phyloP scores from a whole-genome alignment of 1,139 yeast species.

The Groenewaldozyma sp. region DNA sequence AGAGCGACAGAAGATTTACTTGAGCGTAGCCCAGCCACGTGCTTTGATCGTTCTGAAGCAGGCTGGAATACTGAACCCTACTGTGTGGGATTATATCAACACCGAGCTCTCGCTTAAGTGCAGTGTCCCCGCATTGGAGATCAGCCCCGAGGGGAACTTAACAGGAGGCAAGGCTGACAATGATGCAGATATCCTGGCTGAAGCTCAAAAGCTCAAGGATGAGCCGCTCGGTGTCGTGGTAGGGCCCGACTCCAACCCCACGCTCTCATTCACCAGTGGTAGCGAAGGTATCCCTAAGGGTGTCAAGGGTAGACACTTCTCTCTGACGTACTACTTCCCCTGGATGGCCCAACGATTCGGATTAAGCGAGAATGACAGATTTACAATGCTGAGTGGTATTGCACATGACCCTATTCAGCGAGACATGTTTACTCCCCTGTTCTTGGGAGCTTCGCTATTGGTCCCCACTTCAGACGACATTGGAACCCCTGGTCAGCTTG shows the following conservation, averaged over 20 bases:
- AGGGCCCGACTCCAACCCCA: conserved; percentile 97
- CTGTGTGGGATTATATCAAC: conserved; percentile 68
- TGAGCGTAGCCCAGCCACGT: conserved; percentile 85
- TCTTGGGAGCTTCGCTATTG: conserved; percentile 83
- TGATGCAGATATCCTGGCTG: conserved; percentile 43
- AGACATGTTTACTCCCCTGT: conserved; percentile 96
- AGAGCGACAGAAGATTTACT: conserved; percentile 87
- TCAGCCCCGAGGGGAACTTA: conserved; percentile 69
- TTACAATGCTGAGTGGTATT: conserved; percentile 96
- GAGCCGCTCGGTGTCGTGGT: conserved; percentile 80
- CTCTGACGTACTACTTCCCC: conserved; percentile 93
- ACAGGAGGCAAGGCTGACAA: conserved; percentile 32
- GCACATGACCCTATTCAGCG: conserved; percentile 99
- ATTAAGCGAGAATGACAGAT: conserved; percentile 68
- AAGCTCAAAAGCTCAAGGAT: conserved; percentile 39
- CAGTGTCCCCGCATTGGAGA: conserved; percentile 65
- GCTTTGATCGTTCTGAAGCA: conserved; percentile 84
- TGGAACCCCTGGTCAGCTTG: conserved; percentile 95
- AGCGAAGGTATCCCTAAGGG: conserved; percentile 99
- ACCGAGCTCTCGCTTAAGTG: conserved; percentile 64
- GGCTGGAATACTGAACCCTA: conserved; percentile 72
- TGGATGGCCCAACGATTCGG: conserved; percentile 93
- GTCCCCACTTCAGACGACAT: conserved; percentile 97
- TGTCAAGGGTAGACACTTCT: conserved; percentile 94
- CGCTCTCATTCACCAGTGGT: conserved; percentile 95